These are phyloP conservation scores for Xerocomellus intermedius DNA, from an alignment of 768 basidiomycete species.

Conservation along the genomic window DNA sequence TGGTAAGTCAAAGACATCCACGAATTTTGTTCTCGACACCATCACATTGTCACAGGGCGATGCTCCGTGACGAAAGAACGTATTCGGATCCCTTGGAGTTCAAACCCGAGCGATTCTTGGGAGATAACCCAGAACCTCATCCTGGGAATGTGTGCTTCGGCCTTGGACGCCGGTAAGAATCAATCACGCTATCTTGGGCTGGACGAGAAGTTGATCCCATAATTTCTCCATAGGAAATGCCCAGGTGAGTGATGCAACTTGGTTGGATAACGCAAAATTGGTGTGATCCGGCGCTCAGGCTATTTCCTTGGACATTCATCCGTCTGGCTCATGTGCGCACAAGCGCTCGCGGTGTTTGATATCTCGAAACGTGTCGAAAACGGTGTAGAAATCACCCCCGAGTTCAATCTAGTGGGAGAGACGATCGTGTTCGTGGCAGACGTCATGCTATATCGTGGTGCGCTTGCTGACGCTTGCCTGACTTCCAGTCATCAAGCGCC, in stretches of 20 bases:
- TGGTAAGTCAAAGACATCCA: slow-evolving; percentile 2
- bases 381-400: slow-evolving; percentile 44
- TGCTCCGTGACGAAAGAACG: slow-evolving; percentile 15
- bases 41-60: slow-evolving; percentile 7
- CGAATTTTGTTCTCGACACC: neutral
- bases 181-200: neutral
- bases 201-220: neutral
- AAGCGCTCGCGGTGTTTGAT: slow-evolving; percentile 44
- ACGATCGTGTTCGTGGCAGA: slow-evolving; percentile 2
- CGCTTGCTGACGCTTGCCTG: neutral
- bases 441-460: neutral
- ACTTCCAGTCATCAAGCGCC: slow-evolving; percentile 10
- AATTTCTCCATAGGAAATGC: neutral
- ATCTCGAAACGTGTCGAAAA: slow-evolving; percentile 41
- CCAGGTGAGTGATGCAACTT: slow-evolving; percentile 7
- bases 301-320: slow-evolving; percentile 25
- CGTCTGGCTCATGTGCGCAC: slow-evolving; percentile 29
- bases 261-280: neutral
- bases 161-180: slow-evolving; percentile 16
- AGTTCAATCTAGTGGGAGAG: slow-evolving; percentile 33
- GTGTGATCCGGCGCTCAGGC: slow-evolving; percentile 10
- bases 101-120: slow-evolving; percentile 25
- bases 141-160: slow-evolving; percentile 18
- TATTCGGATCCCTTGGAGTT: slow-evolving; percentile 21
- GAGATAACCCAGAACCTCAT: slow-evolving; percentile 17